Evolutionary conservation across 352 stramenopile species (phyloP).

Genomic region (Phytophthora pseudosyringae): DNA sequence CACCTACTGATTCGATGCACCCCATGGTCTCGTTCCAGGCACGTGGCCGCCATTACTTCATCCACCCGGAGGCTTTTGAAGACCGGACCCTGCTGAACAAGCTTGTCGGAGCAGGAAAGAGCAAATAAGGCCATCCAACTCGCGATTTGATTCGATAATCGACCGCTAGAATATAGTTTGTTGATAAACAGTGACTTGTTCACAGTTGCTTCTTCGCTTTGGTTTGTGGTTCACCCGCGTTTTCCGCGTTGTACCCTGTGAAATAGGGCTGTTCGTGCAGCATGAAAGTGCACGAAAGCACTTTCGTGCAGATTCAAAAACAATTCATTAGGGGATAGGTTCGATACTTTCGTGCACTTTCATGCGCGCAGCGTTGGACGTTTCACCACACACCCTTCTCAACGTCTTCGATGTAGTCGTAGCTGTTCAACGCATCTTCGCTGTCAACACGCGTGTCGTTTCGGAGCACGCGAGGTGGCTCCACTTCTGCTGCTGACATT

Average conservation of each 20-base stretch:
- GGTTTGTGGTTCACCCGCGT: too few species aligned
- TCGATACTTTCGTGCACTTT: too few species aligned
- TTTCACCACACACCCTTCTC: conserved; percentile 52
- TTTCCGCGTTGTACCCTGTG: too few species aligned
- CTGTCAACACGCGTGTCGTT: conserved; percentile 60
- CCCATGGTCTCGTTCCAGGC: conserved; percentile 87
- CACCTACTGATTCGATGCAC: conserved; percentile 71
- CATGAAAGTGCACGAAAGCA: too few species aligned
- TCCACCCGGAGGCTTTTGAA: conserved; percentile 78
- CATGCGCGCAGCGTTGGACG: not conserved
- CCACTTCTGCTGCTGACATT: conserved; percentile 2
- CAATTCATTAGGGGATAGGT: too few species aligned
- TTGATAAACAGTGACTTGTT: too few species aligned
- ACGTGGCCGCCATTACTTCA: conserved; percentile 71
- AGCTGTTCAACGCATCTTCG: conserved; percentile 79
- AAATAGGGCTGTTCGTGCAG: too few species aligned
- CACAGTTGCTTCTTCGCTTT: too few species aligned
- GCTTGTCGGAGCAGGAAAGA: conserved; percentile 32
- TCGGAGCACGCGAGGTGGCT: conserved; percentile 29
- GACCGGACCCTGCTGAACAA: conserved; percentile 68
- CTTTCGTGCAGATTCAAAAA: too few species aligned
- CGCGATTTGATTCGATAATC: not conserved
- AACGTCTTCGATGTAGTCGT: conserved; percentile 86
- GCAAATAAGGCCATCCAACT: conserved; percentile 15
- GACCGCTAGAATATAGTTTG: conserved; percentile 4